Conservation (phyloP, 2,329 filamentous ascomycete genomes). For the Fusarium tjaetaba region DNA sequence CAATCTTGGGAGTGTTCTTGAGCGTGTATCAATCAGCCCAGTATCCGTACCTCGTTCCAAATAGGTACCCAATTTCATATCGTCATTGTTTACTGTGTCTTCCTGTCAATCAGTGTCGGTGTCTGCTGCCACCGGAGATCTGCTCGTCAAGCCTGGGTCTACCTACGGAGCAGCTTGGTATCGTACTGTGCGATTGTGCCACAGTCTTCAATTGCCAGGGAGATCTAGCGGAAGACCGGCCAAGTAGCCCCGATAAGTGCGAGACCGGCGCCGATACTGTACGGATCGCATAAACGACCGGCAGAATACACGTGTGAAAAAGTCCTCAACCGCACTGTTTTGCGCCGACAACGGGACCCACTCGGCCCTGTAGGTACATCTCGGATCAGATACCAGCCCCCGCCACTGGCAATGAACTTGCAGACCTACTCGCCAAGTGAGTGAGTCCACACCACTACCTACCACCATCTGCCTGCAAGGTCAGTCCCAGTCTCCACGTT, state of each 20-base stretch:
- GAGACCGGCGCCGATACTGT: constrained; percentile 6
- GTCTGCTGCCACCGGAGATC: constrained; percentile 2
- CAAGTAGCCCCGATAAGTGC: constrained; percentile 23
- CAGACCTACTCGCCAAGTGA: neutral
- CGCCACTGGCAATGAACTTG: constrained; percentile 12
- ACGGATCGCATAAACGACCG: neutral
- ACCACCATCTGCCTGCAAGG: neutral
- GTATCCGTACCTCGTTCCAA: neutral
- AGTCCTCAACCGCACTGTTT: constrained; percentile 35
- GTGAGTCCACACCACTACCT: constrained; percentile 8
- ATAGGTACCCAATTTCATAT: neutral
- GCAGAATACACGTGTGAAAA: neutral
- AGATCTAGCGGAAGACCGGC: neutral
- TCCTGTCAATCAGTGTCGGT: constrained; percentile 28
- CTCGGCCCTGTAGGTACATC: constrained; percentile 7
- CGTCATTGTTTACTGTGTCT: neutral
- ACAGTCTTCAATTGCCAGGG: constrained; percentile 1
- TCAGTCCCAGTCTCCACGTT: constrained; percentile 6
- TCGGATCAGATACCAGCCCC: constrained; percentile 1
- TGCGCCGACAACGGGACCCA: constrained; percentile 26
- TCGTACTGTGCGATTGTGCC: constrained; percentile 9
- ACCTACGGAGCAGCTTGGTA: neutral
- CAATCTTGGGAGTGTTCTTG: constrained; percentile 12
- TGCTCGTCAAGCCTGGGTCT: neutral
- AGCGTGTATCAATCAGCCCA: neutral